Conservation (phyloP, 2,329 filamentous ascomycete species). For the Xylaria sp. region DNA sequence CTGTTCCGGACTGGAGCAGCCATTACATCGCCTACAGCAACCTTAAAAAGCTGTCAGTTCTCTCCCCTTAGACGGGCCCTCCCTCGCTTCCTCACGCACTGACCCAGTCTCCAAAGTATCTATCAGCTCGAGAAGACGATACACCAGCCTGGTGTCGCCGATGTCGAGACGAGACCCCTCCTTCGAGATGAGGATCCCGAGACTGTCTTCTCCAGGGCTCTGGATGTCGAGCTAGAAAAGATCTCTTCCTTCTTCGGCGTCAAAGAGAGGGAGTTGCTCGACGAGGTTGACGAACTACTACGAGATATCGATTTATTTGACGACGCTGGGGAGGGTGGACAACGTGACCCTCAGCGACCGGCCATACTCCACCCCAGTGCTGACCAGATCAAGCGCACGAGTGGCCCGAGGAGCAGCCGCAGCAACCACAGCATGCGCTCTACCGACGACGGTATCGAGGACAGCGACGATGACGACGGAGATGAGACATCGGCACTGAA, state of each 20-base stretch:
- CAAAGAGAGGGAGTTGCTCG: constrained; percentile 88
- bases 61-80: background rate
- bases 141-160: constrained; percentile 70
- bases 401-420: constrained; percentile 44
- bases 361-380: constrained; percentile 39
- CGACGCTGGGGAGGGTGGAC: constrained; percentile 57
- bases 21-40: constrained; percentile 99
- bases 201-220: constrained; percentile 79
- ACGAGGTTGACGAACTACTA: constrained; percentile 81
- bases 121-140: constrained; percentile 91
- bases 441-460: constrained; percentile 68
- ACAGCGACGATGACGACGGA: constrained; percentile 58
- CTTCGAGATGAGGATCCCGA: constrained; percentile 81
- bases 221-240: constrained; percentile 93
- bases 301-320: constrained; percentile 77
- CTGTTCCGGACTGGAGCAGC: constrained; percentile 98
- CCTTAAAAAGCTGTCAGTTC: constrained; percentile 92
- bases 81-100: constrained; percentile 7
- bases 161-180: constrained; percentile 87
- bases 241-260: constrained; percentile 88
- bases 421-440: constrained; percentile 60
- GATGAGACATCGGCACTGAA: constrained; percentile 67
- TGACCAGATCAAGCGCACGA: constrained; percentile 54
- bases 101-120: constrained; percentile 67
- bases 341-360: constrained; percentile 50